Evolutionary conservation across 1,284 basidiomycete species (phyloP).

Genomic region (Trichosporon coremiiforme): DNA sequence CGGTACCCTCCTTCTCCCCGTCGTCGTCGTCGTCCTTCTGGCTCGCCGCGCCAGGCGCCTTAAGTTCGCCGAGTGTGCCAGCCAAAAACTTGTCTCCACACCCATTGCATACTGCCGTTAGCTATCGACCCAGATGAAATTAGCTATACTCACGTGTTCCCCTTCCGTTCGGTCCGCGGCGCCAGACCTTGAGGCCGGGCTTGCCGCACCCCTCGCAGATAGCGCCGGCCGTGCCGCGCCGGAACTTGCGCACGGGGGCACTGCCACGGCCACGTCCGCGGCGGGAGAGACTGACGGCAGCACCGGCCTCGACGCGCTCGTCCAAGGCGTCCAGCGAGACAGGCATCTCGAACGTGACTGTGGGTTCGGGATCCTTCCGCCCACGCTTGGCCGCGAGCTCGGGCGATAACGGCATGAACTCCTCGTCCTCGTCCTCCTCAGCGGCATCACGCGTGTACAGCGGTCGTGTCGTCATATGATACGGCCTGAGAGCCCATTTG

Average conservation of each 20-base stretch:
- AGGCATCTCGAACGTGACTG: constrained; percentile 52
- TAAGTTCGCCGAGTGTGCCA: constrained; percentile 43
- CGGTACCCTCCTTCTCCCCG: constrained; percentile 16
- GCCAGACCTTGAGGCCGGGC: constrained; percentile 46
- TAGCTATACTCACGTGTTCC: constrained; percentile 45
- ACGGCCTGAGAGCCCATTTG: constrained; percentile 45
- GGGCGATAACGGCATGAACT: neutral
- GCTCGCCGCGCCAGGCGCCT: constrained; percentile 42
- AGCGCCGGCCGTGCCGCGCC: constrained; percentile 33
- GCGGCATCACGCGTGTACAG: constrained; percentile 38
- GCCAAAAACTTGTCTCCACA: constrained; percentile 49
- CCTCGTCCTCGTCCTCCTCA: constrained; percentile 28
- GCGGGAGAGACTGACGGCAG: constrained; percentile 22
- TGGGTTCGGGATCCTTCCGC: constrained; percentile 32
- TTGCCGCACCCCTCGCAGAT: constrained; percentile 50
- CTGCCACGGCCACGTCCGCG: constrained; percentile 20
- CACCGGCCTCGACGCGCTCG: constrained; percentile 48
- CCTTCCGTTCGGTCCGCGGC: constrained; percentile 46
- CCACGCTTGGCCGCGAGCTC: constrained; percentile 21
- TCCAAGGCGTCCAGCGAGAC: constrained; percentile 49
- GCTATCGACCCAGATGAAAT: neutral
- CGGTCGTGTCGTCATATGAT: constrained; percentile 48
- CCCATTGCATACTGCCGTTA: constrained; percentile 45
- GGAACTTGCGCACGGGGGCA: constrained; percentile 25
- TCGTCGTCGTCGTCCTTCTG: constrained; percentile 20